Conservation (phyloP, 495 filamentous ascomycete species). For the Aspergillus ellipticus region DNA sequence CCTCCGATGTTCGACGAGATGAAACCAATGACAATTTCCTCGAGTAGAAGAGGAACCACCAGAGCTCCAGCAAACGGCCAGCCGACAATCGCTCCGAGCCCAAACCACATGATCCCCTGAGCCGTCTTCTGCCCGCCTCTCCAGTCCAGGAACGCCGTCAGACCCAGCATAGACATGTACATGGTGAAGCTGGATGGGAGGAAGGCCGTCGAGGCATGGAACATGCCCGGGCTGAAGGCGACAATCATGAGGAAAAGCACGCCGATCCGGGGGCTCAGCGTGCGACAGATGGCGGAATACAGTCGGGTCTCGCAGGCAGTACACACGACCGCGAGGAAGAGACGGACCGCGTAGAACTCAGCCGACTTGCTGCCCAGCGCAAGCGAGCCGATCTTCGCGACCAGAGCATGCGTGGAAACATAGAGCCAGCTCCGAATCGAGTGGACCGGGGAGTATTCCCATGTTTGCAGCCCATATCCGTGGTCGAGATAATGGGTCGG, state of each 20-base stretch:
- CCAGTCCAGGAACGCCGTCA: constrained; percentile 86
- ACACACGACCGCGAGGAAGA: constrained; percentile 68
- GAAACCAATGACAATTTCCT: constrained; percentile 64
- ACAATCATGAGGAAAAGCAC: constrained; percentile 75
- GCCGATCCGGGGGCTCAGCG: constrained; percentile 74
- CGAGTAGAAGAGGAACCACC: constrained; percentile 73
- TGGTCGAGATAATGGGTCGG: constrained; percentile 92
- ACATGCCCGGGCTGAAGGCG: constrained; percentile 82
- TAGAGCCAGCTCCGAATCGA: constrained; percentile 97
- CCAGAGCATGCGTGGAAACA: constrained; percentile 72
- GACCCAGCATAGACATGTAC: constrained; percentile 86
- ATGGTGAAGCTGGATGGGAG: constrained; percentile 95
- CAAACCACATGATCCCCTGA: constrained; percentile 87
- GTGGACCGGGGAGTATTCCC: constrained; percentile 97
- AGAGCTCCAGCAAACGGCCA: constrained; percentile 93
- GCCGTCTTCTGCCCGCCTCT: constrained; percentile 69
- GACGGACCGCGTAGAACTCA: constrained; percentile 85
- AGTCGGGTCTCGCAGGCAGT: constrained; percentile 77
- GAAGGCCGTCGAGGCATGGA: constrained; percentile 81
- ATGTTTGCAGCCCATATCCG: constrained; percentile 92
- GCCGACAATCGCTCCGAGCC: constrained; percentile 80
- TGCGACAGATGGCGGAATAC: constrained; percentile 68
- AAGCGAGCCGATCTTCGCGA: constrained; percentile 61
- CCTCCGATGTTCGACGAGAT: constrained; percentile 56
- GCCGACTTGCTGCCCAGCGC: constrained; percentile 56